Evolutionary conservation across 768 basidiomycete species (phyloP), one percentile per base, ranked within the genome.

Genomic region (Russula abietina): DNA sequence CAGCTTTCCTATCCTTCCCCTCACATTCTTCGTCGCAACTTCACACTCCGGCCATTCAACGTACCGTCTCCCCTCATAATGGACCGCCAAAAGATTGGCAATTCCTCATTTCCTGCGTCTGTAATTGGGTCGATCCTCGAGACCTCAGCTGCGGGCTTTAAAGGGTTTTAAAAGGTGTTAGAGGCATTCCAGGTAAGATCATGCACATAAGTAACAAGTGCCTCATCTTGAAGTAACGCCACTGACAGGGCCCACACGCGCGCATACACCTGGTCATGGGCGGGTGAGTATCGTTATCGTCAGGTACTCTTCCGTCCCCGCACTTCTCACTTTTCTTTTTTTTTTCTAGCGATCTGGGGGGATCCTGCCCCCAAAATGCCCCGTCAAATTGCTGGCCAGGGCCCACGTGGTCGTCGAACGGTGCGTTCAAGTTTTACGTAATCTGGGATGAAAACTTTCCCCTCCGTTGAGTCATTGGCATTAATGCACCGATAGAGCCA

Each of bases 181-280:
- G 76, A 75, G 60, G 59, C 55, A 4, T 68, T 70, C 38, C 61
- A 71, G 71, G 75, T 73, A 33, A 50, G 53, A 6, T 12, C 32
- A 32, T 22, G 12, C 1, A 46, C 9, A 28, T 19, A 8, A 16
- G 24, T 24, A 16, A n/a, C 4, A 5, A 4, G 11, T 22, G 38
- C 19, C 62, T 55, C 4, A 50, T 16, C 12, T 2, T 30, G 1
- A 19, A 8, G 26, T 41, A 46, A 50, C 7, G 32, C 26, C n/a
- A n/a, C n/a, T n/a, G n/a, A n/a, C 33, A 77, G 75, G 75, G 75
- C 8, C 59, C 74, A 17, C 76, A 77, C 50, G 54, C 63, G 8
- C 68, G 65, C 22, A 68, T 75, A 11, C 76, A 76, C 61, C 48
- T 70, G 19, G 75, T 73, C 19, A 58, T 74, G 32, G 73, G 74